Percentiles rank a stretch among this genome's conserved stretches.
Conservation (phyloP, 2,329 filamentous ascomycete species). For the Chrysoporthe austroafricana region DNA sequence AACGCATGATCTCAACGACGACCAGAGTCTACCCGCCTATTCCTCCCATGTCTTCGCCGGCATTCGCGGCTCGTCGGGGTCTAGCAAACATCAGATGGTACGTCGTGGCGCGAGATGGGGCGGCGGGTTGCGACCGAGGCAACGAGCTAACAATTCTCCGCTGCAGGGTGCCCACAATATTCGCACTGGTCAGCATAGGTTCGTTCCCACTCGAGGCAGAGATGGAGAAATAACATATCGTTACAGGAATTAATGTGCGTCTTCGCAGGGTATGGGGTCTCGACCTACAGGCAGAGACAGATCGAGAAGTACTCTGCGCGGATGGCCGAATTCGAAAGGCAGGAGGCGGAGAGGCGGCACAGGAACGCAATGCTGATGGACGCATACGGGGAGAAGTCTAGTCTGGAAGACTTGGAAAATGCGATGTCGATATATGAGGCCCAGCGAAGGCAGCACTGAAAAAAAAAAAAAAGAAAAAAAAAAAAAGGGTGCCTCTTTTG, state of each 20-base stretch:
- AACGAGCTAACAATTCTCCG: slow-evolving; percentile 1
- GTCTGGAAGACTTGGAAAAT: slow-evolving; percentile 51
- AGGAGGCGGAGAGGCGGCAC: slow-evolving; percentile 34
- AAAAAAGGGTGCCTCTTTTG: too few relatives aligned
- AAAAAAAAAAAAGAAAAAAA: too few relatives aligned
- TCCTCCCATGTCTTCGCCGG: slow-evolving; percentile 15
- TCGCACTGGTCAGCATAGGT: slow-evolving; percentile 29
- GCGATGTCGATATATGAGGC: slow-evolving; percentile 52
- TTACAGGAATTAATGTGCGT: slow-evolving; percentile 28
- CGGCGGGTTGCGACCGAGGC: not conserved
- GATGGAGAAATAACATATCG: slow-evolving; percentile 22
- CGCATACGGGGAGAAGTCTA: slow-evolving; percentile 54
- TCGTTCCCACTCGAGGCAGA: slow-evolving; percentile 10
- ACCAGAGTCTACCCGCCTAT: slow-evolving; percentile 25
- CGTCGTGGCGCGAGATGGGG: not conserved
- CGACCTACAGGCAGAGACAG: slow-evolving; percentile 24
- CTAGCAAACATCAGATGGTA: slow-evolving; percentile 20
- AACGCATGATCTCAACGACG: slow-evolving; percentile 23
- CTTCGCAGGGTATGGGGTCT: slow-evolving; percentile 27
- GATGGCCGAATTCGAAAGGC: slow-evolving; percentile 14
- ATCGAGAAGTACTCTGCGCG: slow-evolving; percentile 19
- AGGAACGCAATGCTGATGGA: slow-evolving; percentile 50
- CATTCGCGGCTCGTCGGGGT: slow-evolving; percentile 12
- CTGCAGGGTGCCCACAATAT: slow-evolving; percentile 23
- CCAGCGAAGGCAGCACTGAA: slow-evolving; percentile 18